Evolutionary conservation across 164 flowering plant species (phyloP).

Genomic region (Vitis amurensis): DNA sequence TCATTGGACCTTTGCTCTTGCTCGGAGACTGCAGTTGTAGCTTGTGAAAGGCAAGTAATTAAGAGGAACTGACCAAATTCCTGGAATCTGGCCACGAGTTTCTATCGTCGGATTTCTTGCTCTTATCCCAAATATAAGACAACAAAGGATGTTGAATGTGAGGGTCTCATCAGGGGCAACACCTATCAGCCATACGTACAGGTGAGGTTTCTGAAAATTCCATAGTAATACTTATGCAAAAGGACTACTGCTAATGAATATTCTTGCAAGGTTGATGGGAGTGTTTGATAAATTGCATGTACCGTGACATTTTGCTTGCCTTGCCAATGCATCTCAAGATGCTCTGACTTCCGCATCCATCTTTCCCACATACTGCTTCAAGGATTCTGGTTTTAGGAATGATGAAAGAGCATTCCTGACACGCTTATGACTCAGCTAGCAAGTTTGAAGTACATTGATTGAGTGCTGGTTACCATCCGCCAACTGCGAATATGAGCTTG

Average conservation of each 20-base stretch:
- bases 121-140: slow-evolving; percentile 56
- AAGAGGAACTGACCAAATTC: slow-evolving; percentile 66
- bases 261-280: neutral
- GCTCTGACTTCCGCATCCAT: slow-evolving; percentile 36
- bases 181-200: slow-evolving; percentile 35
- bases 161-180: slow-evolving; percentile 59
- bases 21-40: slow-evolving; percentile 50
- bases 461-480: too few relatives aligned
- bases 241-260: too few relatives aligned
- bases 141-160: slow-evolving; percentile 65
- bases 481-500: slow-evolving; percentile 34
- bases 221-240: too few relatives aligned
- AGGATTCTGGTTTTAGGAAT: slow-evolving; percentile 37
- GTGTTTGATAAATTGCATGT: neutral
- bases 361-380: slow-evolving; percentile 37
- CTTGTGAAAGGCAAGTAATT: slow-evolving; percentile 67
- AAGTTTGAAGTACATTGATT: too few relatives aligned
- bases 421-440: slow-evolving; percentile 34
- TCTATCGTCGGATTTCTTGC: slow-evolving; percentile 36
- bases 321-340: slow-evolving; percentile 37
- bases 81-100: slow-evolving; percentile 38
- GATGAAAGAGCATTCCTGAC: slow-evolving; percentile 25
- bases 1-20: slow-evolving; percentile 37
- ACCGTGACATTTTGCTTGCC: slow-evolving; percentile 36
- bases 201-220: too few relatives aligned